A percentile compares a stretch with the other conserved stretches of the same genome.
These are phyloP conservation scores for Bisporella sp. DNA, from an alignment of 2,329 filamentous ascomycete species.

Conservation along the genomic window DNA sequence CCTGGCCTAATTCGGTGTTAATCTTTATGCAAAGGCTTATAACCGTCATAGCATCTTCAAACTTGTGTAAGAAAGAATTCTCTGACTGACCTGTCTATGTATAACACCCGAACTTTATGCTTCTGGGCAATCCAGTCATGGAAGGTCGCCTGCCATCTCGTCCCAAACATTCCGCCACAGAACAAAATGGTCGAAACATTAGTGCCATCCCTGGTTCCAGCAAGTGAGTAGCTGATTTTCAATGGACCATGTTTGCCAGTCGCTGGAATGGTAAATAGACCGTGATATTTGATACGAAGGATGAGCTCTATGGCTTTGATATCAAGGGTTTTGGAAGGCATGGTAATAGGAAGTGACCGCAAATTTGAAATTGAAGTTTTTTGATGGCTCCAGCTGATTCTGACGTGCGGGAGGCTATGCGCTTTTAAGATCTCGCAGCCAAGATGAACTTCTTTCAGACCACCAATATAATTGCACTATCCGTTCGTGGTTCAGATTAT, in stretches of 20 bases:
- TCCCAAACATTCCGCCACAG: slow-evolving; percentile 32
- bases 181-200: slow-evolving; percentile 29
- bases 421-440: too few species aligned
- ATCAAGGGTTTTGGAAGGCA: slow-evolving; percentile 5
- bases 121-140: slow-evolving; percentile 26
- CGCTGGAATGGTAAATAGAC: slow-evolving; percentile 17
- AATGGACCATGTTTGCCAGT: slow-evolving; percentile 16
- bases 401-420: neutral
- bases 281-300: slow-evolving; percentile 19
- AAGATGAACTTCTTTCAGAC: too few species aligned
- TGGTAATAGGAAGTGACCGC: neutral
- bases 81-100: slow-evolving; percentile 30
- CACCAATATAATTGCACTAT: too few species aligned
- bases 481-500: too few species aligned
- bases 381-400: too few species aligned
- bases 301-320: slow-evolving; percentile 11
- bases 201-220: slow-evolving; percentile 16
- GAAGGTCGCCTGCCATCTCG: slow-evolving; percentile 23
- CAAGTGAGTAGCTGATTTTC: slow-evolving; percentile 21
- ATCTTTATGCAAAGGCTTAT: neutral
- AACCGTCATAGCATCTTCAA: neutral
- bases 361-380: slow-evolving; percentile 4
- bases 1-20: slow-evolving; percentile 29
- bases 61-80: neutral
- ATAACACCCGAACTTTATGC: slow-evolving; percentile 30